These are phyloP conservation scores for Colletotrichum brevisporum DNA, from an alignment of 2,329 filamentous ascomycete species.

Conservation along the genomic window DNA sequence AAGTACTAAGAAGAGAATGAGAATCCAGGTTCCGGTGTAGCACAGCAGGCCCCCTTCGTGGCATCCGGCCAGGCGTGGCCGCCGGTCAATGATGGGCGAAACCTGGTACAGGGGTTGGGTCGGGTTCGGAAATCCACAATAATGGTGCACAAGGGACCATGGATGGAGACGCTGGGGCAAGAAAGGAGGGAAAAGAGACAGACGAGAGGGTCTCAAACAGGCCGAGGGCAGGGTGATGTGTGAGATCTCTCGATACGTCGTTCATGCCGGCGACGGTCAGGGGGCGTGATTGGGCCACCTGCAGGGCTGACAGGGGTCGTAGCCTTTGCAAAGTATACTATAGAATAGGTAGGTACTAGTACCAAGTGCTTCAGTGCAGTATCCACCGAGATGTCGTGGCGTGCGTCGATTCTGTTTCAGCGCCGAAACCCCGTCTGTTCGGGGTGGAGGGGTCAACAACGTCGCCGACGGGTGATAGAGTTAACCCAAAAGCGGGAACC, in stretches of 20 bases:
- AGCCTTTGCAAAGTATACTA: constrained; percentile 17
- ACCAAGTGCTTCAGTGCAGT: too few species aligned
- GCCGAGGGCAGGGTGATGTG: constrained; percentile 44
- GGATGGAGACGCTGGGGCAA: background rate
- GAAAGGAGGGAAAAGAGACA: constrained; percentile 32
- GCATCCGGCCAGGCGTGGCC: background rate
- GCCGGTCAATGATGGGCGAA: too few species aligned
- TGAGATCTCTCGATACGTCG: constrained; percentile 45
- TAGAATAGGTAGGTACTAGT: too few species aligned
- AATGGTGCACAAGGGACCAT: too few species aligned
- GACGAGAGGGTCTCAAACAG: constrained; percentile 49
- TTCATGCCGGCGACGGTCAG: constrained; percentile 46
- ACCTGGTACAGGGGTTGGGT: too few species aligned
- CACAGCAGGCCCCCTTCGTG: too few species aligned
- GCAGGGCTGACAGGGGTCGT: constrained; percentile 51
- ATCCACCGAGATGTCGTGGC: constrained; percentile 39
- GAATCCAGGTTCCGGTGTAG: too few species aligned
- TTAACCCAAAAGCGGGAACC: background rate
- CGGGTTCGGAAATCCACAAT: too few species aligned
- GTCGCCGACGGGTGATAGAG: constrained; percentile 15
- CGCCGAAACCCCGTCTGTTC: constrained; percentile 62
- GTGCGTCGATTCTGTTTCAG: constrained; percentile 56
- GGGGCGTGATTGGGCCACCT: constrained; percentile 48
- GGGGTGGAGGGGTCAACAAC: constrained; percentile 45
- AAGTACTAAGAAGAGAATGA: too few species aligned